Conservation (phyloP, 2,329 filamentous ascomycete species). For the Epichloe coenophiala region DNA sequence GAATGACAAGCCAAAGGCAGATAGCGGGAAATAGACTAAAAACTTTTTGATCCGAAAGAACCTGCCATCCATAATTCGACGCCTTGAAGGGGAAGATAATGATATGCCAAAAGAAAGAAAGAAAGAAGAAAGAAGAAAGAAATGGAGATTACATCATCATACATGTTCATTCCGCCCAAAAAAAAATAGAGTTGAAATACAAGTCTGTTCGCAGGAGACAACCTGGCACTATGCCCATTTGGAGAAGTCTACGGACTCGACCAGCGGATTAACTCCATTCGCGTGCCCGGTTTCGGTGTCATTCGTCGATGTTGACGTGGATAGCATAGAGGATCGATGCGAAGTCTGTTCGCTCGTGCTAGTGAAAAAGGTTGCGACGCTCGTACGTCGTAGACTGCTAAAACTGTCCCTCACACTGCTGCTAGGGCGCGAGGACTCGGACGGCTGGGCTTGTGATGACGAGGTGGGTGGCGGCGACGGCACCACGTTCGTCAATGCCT, state of each 20-base stretch:
- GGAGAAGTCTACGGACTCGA: constrained; percentile 26
- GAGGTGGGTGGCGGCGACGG: constrained; percentile 17
- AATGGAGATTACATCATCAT: not conserved
- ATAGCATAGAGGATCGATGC: constrained; percentile 44
- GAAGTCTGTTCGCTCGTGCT: constrained; percentile 41
- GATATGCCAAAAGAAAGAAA: not conserved
- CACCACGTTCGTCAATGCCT: constrained; percentile 13
- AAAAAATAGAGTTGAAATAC: no score
- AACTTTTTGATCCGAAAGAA: constrained; percentile 1
- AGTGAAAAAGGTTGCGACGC: constrained; percentile 51
- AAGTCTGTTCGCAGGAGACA: not conserved
- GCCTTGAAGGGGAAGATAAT: not conserved
- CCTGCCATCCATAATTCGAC: not conserved
- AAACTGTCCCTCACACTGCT: constrained; percentile 43
- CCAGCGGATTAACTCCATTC: constrained; percentile 17
- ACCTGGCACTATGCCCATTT: constrained; percentile 19
- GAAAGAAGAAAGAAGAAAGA: not conserved
- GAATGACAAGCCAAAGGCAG: not conserved
- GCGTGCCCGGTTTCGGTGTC: constrained; percentile 35
- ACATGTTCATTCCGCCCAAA: not conserved
- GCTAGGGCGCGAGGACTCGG: constrained; percentile 9
- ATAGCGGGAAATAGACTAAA: not conserved
- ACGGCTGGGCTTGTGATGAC: constrained; percentile 8
- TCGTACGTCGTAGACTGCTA: constrained; percentile 46
- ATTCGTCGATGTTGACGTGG: constrained; percentile 38